Conservation (phyloP, 1,284 basidiomycete genomes). For the Leccinum subrobustum region DNA sequence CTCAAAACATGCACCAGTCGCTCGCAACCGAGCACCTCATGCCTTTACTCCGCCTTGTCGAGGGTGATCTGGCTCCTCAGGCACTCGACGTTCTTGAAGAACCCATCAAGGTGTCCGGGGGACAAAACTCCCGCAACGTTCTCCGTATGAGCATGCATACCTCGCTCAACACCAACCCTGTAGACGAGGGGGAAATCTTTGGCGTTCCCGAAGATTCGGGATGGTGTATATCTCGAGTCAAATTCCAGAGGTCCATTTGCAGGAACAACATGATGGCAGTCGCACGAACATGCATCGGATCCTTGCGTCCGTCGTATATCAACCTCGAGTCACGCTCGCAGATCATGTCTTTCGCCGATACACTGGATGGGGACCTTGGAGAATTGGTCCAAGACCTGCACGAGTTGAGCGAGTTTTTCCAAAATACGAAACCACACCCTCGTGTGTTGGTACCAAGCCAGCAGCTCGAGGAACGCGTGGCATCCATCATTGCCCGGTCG, state of each 20-base stretch:
- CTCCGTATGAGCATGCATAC: conserved; percentile 82
- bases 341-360: conserved; percentile 33
- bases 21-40: conserved; percentile 87
- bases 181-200: conserved; percentile 71
- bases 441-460: conserved; percentile 47
- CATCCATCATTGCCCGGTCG: conserved; percentile 77
- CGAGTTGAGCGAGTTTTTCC: conserved; percentile 85
- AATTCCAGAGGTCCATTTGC: conserved; percentile 60
- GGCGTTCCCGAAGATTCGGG: conserved; percentile 80
- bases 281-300: conserved; percentile 78
- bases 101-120: conserved; percentile 75
- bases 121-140: conserved; percentile 80
- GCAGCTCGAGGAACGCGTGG: conserved; percentile 71
- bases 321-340: conserved; percentile 61
- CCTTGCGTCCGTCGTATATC: conserved; percentile 71
- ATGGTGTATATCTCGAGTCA: conserved; percentile 78
- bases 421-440: conserved; percentile 41
- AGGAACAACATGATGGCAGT: conserved; percentile 79
- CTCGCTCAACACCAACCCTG: conserved; percentile 41
- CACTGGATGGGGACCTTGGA: conserved; percentile 67
- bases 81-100: conserved; percentile 92
- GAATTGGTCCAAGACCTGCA: conserved; percentile 86
- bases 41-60: conserved; percentile 84
- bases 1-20: conserved; percentile 68
- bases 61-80: conserved; percentile 80